Evolutionary conservation across 2,329 filamentous ascomycete genomes (phyloP).

Genomic region (Aureobasidium pullulans): DNA sequence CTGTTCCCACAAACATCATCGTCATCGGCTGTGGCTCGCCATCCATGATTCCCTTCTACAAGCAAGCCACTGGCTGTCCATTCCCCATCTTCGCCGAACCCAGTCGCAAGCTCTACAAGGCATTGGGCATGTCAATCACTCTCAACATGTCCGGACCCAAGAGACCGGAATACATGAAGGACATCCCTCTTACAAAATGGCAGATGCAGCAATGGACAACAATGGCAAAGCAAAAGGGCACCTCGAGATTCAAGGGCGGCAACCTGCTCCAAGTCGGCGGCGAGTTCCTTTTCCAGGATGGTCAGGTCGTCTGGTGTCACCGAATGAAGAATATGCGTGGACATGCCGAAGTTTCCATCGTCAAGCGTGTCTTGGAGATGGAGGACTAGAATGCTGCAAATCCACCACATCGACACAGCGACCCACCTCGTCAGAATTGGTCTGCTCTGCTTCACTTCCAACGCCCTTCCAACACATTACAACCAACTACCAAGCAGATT

Average conservation of each 20-base stretch:
- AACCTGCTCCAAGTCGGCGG: constrained; percentile 34
- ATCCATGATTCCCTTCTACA: constrained; percentile 30
- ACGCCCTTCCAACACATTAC: neutral
- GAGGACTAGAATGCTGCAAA: constrained; percentile 19
- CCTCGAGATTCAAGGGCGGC: constrained; percentile 25
- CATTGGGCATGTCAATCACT: constrained; percentile 28
- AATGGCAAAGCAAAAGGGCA: constrained; percentile 14
- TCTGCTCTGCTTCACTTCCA: neutral
- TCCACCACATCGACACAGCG: neutral
- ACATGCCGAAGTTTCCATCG: constrained; percentile 29
- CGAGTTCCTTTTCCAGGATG: constrained; percentile 35
- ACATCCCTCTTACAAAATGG: constrained; percentile 27
- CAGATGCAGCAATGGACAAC: constrained; percentile 24
- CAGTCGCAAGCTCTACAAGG: constrained; percentile 27
- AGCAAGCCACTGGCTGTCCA: constrained; percentile 27
- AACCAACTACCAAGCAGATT: neutral
- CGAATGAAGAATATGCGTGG: constrained; percentile 33
- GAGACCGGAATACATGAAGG: constrained; percentile 31
- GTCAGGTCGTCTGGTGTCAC: constrained; percentile 34
- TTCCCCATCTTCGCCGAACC: constrained; percentile 34
- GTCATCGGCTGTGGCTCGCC: constrained; percentile 33
- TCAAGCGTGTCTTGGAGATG: constrained; percentile 31
- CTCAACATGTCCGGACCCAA: constrained; percentile 24
- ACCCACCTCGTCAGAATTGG: too few relatives aligned
- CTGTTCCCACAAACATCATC: constrained; percentile 29